These are phyloP conservation scores for Suillus placidus DNA, from an alignment of 768 basidiomycete genomes.

Conservation along the genomic window DNA sequence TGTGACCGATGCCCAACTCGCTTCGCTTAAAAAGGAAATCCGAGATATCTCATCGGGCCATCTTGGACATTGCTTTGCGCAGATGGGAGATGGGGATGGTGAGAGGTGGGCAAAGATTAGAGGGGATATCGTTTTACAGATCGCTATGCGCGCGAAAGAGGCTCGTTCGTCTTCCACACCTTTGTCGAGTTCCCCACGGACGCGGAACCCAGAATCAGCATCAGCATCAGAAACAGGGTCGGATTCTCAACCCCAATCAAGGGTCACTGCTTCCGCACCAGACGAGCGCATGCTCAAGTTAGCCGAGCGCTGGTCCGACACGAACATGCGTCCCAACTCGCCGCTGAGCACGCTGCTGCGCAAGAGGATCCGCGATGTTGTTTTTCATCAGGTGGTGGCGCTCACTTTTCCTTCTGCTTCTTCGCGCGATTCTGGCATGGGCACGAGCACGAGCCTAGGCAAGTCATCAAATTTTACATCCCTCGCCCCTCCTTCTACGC, in stretches of 20 bases:
- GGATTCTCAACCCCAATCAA: conserved; percentile 23
- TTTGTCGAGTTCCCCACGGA: neutral
- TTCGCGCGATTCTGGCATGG: conserved; percentile 37
- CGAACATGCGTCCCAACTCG: conserved; percentile 64
- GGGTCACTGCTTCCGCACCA: conserved; percentile 40
- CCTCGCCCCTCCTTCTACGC: conserved; percentile 15
- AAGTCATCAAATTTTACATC: conserved; percentile 27
- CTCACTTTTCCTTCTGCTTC: conserved; percentile 44
- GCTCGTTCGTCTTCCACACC: conserved; percentile 25
- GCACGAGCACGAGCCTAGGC: conserved; percentile 31
- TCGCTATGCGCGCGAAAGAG: conserved; percentile 69
- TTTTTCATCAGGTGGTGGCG: conserved; percentile 61
- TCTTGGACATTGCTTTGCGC: conserved; percentile 52
- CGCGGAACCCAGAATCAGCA: neutral
- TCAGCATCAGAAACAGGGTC: conserved; percentile 13
- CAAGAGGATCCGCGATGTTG: conserved; percentile 61
- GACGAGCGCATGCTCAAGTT: conserved; percentile 57
- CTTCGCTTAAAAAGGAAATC: conserved; percentile 72
- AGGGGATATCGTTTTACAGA: conserved; percentile 72
- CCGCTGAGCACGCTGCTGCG: conserved; percentile 62
- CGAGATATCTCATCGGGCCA: conserved; percentile 63
- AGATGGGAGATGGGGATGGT: neutral
- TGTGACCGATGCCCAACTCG: conserved; percentile 48
- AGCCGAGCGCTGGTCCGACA: conserved; percentile 72
- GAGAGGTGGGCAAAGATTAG: conserved; percentile 59